Base-by-base conservation (phyloP, 805 yeast genomes). In the Saturnispora diversa region DNA sequence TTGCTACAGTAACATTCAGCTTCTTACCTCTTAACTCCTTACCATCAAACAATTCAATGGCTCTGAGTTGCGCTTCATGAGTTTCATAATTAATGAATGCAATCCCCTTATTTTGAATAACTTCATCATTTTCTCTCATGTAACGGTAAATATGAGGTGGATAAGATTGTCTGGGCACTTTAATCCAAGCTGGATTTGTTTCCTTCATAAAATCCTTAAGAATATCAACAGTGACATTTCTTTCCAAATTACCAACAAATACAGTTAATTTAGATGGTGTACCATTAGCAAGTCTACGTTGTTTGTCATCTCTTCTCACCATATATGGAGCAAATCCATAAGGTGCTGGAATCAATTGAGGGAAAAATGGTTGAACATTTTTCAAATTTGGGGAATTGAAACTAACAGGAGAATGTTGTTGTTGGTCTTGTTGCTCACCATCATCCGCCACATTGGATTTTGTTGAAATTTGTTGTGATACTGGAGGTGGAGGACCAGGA, bases 1-100 rank as follows among this genome's bases (percentile, higher is more conserved):
- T 72, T 16, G 95, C 95, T 50, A 80, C 72, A 49, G 79, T 80
- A 44, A 82, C 85, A 34, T 71, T 63, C 44, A 87, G 63, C 37
- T 67, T 68, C 58, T 84, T 74, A 37, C 82, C 95, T 45, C 75
- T 74, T 50, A 81, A 63, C 39, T 68, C 71, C 53, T 68, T 69
- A 39, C 86, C 94, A 48, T 81, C 71, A 59, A 78, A 77, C 53
- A 75, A 74, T 27, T 69, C 75, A 45, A 84, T 64, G 13, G 75
- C 77, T 48, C 58, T 48, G 54, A 63, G 58, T 54, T 74, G 79
- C 26, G 54, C 50, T 40, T 69, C 74, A 44, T 69, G 69, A 48
- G 53, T 52, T 25, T 65, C 55, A 48, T 78, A 72, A 51, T 68
- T 74, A 41, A 75, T 74, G 58, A 78, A 78, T 4, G 81, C 84